Evolutionary conservation across 345 rosid genomes (phyloP), one percentile per base, ranked within the genome.

Genomic region (Combretum micranthum): DNA sequence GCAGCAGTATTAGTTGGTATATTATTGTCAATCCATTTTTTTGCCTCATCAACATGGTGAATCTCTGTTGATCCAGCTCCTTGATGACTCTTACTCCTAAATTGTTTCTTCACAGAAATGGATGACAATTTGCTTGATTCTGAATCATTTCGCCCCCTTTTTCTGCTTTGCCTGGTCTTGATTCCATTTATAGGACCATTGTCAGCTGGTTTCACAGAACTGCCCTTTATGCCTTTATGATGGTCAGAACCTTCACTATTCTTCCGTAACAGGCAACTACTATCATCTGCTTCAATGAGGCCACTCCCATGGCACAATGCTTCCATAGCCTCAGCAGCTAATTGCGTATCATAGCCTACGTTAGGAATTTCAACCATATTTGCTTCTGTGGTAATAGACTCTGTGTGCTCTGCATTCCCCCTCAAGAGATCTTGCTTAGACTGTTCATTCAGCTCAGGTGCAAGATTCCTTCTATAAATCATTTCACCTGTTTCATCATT

Each of bases 301-400:
- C 53, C 44, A 75, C 77, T 79, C 47, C 79, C 95, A 65, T 52
- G 57, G 45, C 69, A 65, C 50, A 92, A 82, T 59, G 87, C 87
- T 81, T 78, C 86, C 78, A 92, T 88, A 5, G 81, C 98, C 72
- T 88, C 98, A 56, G 96, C 96, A 56, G 97, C 97, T 75, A 88
- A 71, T 68, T 86, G 98, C 44, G 98, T 92, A 62, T 86, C 91
- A 56, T 76, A 64, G 63, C 97, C 97, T 50, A 79, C 77, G 65
- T 70, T 50, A 66, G 62, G 72, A 64, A 59, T 69, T 63, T 77
- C 78, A 42, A 65, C 61, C 66, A 63, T 43, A 57, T 63, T 74
- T 48, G 55, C 68, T 59, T 63, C 56, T 32, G 61, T 22, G 56
- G 54, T 56, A 63, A 57, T 47, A 53, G 62, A 69, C 55, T 77